Evolutionary conservation across 2,329 filamentous ascomycete species (phyloP), one percentile per base, ranked within the genome.

Genomic region (Leptosphaerulina australis): DNA sequence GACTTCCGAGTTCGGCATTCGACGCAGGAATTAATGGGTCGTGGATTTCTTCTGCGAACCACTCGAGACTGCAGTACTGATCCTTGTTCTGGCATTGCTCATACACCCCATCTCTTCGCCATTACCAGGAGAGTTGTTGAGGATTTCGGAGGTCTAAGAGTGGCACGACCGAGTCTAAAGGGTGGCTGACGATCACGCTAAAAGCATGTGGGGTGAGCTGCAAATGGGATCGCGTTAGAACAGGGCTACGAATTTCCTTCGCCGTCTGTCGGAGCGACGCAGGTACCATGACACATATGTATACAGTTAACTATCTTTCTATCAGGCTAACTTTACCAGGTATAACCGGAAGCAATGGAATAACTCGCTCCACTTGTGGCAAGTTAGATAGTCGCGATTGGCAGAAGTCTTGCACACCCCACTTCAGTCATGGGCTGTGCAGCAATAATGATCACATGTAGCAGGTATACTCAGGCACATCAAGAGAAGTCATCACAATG

Each of bases 1-100:
- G 65, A 69, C 53, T 73, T 73, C 25, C 70, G 66, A 29, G 69
- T 71, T 47, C 70, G 68, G 53, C 70, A 73, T 51, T 73, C 70
- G 50, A 73, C 67, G 52, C 70, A 73, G 15, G 66, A 70, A 59
- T 73, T 73, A 52, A 73, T 73, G 30, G 70, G 69, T 26, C 70
- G 62, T 60, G 70, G 70, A 57, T 73, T 73, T 56, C 70, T 62
- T 53, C 70, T 57, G 46, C 70, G 68, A 50, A 72, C 70, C 57
- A 72, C 67, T 64, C 70, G 59, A 54, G 68, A 71, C 62, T 73
- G 70, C 58, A 70, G 56, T 50, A 67, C 59, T 59, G 66, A 57
- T 47, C 58, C 60, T 69, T 65, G 67, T 66, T 73, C 69, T 62
- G 69, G 66, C 69, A 72, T 72, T 52, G 66, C 62, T 63, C 53